These are phyloP conservation scores for Candida tibetensis DNA, from an alignment of 805 yeast species.

Conservation along the genomic window DNA sequence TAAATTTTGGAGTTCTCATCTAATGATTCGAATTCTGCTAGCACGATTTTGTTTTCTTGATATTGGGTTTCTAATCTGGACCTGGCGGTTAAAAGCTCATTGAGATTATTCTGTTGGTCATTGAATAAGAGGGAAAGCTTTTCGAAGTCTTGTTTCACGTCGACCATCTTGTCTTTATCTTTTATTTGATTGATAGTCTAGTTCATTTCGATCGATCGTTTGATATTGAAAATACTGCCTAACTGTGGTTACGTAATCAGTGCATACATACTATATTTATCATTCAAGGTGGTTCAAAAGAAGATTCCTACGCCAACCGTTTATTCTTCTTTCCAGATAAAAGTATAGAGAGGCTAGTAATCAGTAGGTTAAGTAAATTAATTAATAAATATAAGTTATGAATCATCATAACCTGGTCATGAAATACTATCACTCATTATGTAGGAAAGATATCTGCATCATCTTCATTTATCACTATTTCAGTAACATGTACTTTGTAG, in stretches of 20 bases:
- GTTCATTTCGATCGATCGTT: background rate
- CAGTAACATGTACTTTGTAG: slow-evolving; percentile 42
- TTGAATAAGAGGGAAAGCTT: slow-evolving; percentile 44
- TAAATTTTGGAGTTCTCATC: slow-evolving; percentile 73
- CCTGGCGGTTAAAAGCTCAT: slow-evolving; percentile 64
- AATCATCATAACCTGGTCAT: no score
- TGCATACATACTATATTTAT: no score
- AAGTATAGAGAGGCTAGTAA: no score
- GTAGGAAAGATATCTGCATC: slow-evolving; percentile 30
- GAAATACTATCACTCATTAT: no score
- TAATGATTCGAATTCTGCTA: slow-evolving; percentile 67
- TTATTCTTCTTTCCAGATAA: no score
- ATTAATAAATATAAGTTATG: no score
- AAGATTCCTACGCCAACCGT: no score
- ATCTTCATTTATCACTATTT: slow-evolving; percentile 35
- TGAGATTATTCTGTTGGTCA: slow-evolving; percentile 44
- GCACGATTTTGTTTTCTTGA: slow-evolving; percentile 90
- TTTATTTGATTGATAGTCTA: background rate
- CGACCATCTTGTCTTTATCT: slow-evolving; percentile 5
- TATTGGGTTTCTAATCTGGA: slow-evolving; percentile 89
- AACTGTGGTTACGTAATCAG: no score
- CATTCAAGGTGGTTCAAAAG: no score
- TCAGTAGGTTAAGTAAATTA: no score
- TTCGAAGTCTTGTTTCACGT: slow-evolving; percentile 32
- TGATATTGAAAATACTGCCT: background rate